Conservation (phyloP, 1,284 basidiomycete species). For the Rhodotorula mucilaginosa region DNA sequence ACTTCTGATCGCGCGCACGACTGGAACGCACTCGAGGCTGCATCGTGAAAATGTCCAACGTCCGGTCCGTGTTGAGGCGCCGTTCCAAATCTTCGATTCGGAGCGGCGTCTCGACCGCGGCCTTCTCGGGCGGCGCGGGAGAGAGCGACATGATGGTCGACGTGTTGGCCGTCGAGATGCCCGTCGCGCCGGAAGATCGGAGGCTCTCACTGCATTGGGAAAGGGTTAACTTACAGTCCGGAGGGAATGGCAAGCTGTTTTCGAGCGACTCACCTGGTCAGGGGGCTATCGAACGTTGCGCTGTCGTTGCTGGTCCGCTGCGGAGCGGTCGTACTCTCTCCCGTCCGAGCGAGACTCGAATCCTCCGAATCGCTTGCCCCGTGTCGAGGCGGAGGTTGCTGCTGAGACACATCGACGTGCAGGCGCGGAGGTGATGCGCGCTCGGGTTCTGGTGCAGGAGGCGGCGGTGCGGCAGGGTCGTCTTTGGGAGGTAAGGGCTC, state of each 20-base stretch:
- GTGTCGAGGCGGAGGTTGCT: not conserved
- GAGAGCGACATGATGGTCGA: constrained; percentile 6
- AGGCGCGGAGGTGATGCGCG: constrained; percentile 12
- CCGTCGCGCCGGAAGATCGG: constrained; percentile 32
- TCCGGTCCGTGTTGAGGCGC: constrained; percentile 71
- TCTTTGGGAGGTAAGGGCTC: not conserved
- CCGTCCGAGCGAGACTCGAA: not conserved
- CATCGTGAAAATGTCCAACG: constrained; percentile 95
- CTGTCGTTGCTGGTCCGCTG: constrained; percentile 7
- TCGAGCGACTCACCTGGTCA: constrained; percentile 10
- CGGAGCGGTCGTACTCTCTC: not conserved
- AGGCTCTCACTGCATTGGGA: not conserved
- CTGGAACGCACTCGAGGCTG: constrained; percentile 68
- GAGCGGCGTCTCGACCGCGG: not conserved
- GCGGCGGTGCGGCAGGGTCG: no score
- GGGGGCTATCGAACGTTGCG: constrained; percentile 13
- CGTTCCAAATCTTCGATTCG: constrained; percentile 67
- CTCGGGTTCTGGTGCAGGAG: no score
- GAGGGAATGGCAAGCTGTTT: no score
- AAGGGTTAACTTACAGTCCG: no score
- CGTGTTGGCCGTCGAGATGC: constrained; percentile 32
- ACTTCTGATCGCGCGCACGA: no score
- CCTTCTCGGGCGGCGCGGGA: not conserved
- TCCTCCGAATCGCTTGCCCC: not conserved
- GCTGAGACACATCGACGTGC: constrained; percentile 4